phyloP scores from a whole-genome alignment of 2,329 filamentous ascomycete genomes.

The Orbilia javanica region DNA sequence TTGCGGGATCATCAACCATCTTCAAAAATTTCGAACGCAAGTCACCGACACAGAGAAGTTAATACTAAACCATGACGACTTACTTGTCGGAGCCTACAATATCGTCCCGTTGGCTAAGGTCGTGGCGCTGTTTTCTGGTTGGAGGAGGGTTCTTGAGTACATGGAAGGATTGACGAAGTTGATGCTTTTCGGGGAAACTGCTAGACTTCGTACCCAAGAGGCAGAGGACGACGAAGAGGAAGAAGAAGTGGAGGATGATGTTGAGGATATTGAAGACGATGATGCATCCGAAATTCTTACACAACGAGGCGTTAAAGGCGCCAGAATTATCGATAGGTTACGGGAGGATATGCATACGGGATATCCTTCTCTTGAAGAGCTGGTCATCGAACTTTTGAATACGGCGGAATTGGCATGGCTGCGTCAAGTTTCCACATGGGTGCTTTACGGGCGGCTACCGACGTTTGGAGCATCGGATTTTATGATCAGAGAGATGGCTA shows the following conservation, averaged over 20 bases:
- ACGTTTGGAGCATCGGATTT: conserved; percentile 85
- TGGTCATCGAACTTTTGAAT: conserved; percentile 78
- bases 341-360: conserved; percentile 84
- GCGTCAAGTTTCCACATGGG: conserved; percentile 88
- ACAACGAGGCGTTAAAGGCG: conserved; percentile 72
- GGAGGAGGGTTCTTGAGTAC: conserved; percentile 88
- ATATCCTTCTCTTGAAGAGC: conserved; percentile 84
- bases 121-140: conserved; percentile 85
- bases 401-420: conserved; percentile 91
- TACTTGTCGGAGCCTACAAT: conserved; percentile 87
- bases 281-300: conserved; percentile 56
- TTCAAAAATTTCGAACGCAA: conserved; percentile 83
- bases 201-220: conserved; percentile 42
- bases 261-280: conserved; percentile 48
- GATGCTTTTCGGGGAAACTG: conserved; percentile 70
- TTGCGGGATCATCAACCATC: conserved; percentile 80
- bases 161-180: conserved; percentile 79
- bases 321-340: conserved; percentile 81
- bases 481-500: conserved; percentile 73
- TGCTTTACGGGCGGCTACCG: conserved; percentile 87
- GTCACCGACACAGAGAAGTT: conserved; percentile 85
- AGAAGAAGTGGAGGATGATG: conserved; percentile 46
- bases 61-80: conserved; percentile 81
- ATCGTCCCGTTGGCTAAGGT: conserved; percentile 91
- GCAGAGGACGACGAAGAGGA: conserved; percentile 62